Percentiles rank a stretch among this genome's conserved stretches.
phyloP scores from a whole-genome alignment of 306 rosid species.

The Vigna mungo region DNA sequence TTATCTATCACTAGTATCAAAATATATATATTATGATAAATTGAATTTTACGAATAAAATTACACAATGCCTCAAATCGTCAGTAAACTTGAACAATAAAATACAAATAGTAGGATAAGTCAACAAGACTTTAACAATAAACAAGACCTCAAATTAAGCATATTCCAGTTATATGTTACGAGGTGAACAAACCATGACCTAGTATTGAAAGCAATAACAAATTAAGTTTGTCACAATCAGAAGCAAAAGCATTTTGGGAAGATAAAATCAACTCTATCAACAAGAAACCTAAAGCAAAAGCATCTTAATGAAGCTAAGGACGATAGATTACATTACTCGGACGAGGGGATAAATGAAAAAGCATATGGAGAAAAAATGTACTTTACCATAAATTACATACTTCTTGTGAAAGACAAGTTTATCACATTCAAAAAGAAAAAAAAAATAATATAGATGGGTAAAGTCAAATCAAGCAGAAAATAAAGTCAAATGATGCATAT shows the following conservation, averaged over 20 bases:
- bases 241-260: neutral
- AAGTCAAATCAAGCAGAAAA: neutral
- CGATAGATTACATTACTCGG: neutral
- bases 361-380: neutral
- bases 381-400: neutral
- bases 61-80: neutral
- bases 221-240: neutral
- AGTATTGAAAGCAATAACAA: neutral
- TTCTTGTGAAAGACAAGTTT: constrained; percentile 23
- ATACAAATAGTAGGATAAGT: neutral
- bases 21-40: no score
- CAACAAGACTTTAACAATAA: constrained; percentile 16
- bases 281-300: neutral
- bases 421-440: neutral
- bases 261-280: constrained; percentile 1
- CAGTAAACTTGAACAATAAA: constrained; percentile 15
- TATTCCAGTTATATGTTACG: neutral
- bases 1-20: no score
- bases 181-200: constrained; percentile 26
- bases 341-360: neutral
- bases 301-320: neutral
- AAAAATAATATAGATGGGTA: neutral
- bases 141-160: constrained; percentile 12
- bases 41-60: neutral
- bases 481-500: neutral